These are phyloP conservation scores for Plicaturopsis crispa DNA, from an alignment of 768 basidiomycete species.

Conservation along the genomic window DNA sequence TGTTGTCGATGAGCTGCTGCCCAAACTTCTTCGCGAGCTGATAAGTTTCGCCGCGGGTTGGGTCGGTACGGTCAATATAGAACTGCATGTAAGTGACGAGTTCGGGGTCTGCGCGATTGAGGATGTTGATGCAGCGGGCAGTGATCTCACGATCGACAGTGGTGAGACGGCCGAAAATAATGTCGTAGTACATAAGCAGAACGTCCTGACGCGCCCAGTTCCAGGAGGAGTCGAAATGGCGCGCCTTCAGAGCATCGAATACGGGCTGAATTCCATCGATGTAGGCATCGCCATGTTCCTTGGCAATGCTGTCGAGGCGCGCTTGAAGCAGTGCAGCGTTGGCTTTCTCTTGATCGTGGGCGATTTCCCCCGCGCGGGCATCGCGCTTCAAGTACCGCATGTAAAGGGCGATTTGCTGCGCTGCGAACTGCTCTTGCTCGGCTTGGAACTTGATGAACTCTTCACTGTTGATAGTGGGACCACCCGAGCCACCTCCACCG, in stretches of 20 bases:
- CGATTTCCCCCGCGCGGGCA: slow-evolving; percentile 85
- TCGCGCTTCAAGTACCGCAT: slow-evolving; percentile 96
- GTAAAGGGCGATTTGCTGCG: slow-evolving; percentile 91
- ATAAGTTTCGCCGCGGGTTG: slow-evolving; percentile 84
- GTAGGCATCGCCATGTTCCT: slow-evolving; percentile 92
- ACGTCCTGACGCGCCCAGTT: slow-evolving; percentile 99
- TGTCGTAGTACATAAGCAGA: slow-evolving; percentile 95
- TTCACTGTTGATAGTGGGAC: slow-evolving; percentile 93
- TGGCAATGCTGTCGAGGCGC: slow-evolving; percentile 78
- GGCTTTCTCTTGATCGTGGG: slow-evolving; percentile 82
- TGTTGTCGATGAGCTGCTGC: slow-evolving; percentile 92
- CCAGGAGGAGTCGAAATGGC: slow-evolving; percentile 98
- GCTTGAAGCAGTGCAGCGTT: slow-evolving; percentile 66
- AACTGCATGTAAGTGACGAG: slow-evolving; percentile 95
- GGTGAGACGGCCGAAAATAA: slow-evolving; percentile 90
- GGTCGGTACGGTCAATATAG: slow-evolving; percentile 77
- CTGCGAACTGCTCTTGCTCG: slow-evolving; percentile 87
- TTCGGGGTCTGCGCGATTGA: slow-evolving; percentile 94
- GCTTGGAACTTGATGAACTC: slow-evolving; percentile 95
- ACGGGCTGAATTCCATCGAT: slow-evolving; percentile 91
- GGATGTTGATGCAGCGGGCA: slow-evolving; percentile 92
- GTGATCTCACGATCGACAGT: slow-evolving; percentile 96
- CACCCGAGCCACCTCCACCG: slow-evolving; percentile 59
- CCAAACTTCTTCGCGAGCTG: slow-evolving; percentile 96
- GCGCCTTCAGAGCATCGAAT: slow-evolving; percentile 93